These are phyloP conservation scores for Sordaria brevicollis DNA, from an alignment of 495 filamentous ascomycete species.

Conservation along the genomic window DNA sequence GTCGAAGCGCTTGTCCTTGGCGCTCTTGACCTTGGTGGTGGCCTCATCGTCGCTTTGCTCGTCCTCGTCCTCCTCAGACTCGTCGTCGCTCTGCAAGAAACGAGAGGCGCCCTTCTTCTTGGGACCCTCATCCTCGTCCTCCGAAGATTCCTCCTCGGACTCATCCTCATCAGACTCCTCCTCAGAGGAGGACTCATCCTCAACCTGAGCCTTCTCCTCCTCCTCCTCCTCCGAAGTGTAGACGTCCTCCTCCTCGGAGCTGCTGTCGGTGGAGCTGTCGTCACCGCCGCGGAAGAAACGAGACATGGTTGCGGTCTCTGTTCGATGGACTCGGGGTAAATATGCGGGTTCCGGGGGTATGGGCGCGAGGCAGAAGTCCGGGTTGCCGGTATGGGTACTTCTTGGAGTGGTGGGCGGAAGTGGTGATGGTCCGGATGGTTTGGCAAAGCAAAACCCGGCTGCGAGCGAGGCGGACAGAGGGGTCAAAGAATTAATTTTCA, in stretches of 20 bases:
- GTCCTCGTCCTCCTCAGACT: slow-evolving; percentile 53
- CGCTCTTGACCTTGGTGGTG: slow-evolving; percentile 78
- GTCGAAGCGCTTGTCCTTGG: slow-evolving; percentile 92
- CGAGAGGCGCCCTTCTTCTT: slow-evolving; percentile 55
- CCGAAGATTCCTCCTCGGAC: slow-evolving; percentile 51
- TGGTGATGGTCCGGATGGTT: slow-evolving; percentile 7
- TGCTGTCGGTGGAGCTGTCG: slow-evolving; percentile 75
- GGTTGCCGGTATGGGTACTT: slow-evolving; percentile 1
- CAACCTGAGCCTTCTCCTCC: slow-evolving; percentile 41
- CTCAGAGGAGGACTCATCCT: slow-evolving; percentile 26
- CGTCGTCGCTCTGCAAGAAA: slow-evolving; percentile 68
- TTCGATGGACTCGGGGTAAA: background rate
- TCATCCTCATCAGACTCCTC: slow-evolving; percentile 43
- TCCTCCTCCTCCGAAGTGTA: slow-evolving; percentile 67
- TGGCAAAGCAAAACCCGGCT: slow-evolving; percentile 15
- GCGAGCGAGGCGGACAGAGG: slow-evolving; percentile 11
- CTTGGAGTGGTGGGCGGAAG: slow-evolving; percentile 5
- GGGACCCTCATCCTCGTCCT: slow-evolving; percentile 54
- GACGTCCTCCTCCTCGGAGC: slow-evolving; percentile 84
- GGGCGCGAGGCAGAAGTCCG: background rate
- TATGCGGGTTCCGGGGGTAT: background rate
- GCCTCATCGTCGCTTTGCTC: slow-evolving; percentile 63
- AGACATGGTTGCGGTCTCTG: slow-evolving; percentile 55
- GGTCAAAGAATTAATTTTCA: slow-evolving; percentile 24
- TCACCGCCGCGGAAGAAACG: slow-evolving; percentile 92